Evolutionary conservation across 106 monocot genomes (phyloP).

Genomic region (Phalaenopsis equestris): DNA sequence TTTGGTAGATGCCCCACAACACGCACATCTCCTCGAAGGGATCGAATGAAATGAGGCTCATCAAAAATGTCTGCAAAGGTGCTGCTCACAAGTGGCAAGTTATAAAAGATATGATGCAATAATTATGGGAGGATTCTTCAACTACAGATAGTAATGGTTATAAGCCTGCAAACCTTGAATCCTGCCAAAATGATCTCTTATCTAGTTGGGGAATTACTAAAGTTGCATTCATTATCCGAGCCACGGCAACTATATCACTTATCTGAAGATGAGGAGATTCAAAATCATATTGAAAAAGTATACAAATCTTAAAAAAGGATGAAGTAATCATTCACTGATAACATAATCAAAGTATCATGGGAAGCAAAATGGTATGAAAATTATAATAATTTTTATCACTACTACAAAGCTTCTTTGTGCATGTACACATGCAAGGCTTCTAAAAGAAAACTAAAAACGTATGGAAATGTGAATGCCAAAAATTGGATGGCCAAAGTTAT

Average conservation of each 20-base stretch:
- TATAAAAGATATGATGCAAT: constrained; percentile 1
- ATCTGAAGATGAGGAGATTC: constrained; percentile 39
- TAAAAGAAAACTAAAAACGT: not conserved
- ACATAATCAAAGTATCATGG: not conserved
- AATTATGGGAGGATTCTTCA: not conserved
- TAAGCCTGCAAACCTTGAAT: constrained; percentile 50
- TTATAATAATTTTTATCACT: not conserved
- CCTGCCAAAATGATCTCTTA: constrained; percentile 89
- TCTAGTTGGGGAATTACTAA: constrained; percentile 86
- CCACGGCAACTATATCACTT: constrained; percentile 93
- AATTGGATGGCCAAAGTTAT: not conserved
- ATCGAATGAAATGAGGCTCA: constrained; percentile 72
- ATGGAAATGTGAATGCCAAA: not conserved
- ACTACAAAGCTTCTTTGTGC: not conserved
- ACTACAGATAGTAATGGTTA: not conserved
- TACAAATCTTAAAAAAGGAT: not conserved
- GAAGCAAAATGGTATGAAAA: not conserved
- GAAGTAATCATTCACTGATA: not conserved
- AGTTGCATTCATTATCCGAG: constrained; percentile 89
- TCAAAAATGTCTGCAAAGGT: constrained; percentile 88
- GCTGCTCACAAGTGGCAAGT: constrained; percentile 27
- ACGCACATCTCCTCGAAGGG: constrained; percentile 64
- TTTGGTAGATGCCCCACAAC: constrained; percentile 62
- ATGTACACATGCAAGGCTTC: not conserved
- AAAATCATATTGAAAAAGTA: not conserved